Evolutionary conservation across 2,329 filamentous ascomycete genomes (phyloP).

Genomic region (Aspergillus aculeatus): DNA sequence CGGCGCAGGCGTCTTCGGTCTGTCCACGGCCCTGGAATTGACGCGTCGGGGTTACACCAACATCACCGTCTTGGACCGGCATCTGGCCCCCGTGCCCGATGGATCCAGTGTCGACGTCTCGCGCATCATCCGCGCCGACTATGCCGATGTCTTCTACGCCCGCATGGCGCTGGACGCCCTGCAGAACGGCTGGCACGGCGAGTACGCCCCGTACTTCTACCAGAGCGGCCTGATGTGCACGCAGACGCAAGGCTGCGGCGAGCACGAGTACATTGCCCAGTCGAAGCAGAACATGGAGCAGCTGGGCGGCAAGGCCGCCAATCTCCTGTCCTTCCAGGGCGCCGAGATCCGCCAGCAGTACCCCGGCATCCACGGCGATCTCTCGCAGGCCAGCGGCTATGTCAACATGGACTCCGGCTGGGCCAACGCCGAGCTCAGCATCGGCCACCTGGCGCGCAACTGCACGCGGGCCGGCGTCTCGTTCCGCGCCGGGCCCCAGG

Average conservation of each 20-base stretch:
- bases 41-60: conserved; percentile 47
- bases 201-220: conserved; percentile 32
- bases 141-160: conserved; percentile 75
- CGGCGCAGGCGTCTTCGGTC: conserved; percentile 45
- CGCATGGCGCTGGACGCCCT: conserved; percentile 70
- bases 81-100: conserved; percentile 56
- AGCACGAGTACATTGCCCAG: conserved; percentile 38
- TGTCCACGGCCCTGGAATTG: conserved; percentile 47
- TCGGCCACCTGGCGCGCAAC: background rate
- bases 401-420: conserved; percentile 49
- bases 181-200: conserved; percentile 55
- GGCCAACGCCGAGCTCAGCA: conserved; percentile 40
- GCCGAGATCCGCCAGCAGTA: conserved; percentile 36
- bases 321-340: conserved; percentile 31
- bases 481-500: conserved; percentile 40
- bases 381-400: conserved; percentile 43
- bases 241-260: conserved; percentile 33
- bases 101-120: conserved; percentile 61
- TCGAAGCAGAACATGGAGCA: conserved; percentile 43
- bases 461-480: conserved; percentile 30
- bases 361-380: conserved; percentile 35
- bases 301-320: conserved; percentile 35
- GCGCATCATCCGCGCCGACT: conserved; percentile 70
- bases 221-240: conserved; percentile 46
- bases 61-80: conserved; percentile 51